Conservation (phyloP, 1,284 basidiomycete species). For the Cryptococcus wingfieldii region DNA sequence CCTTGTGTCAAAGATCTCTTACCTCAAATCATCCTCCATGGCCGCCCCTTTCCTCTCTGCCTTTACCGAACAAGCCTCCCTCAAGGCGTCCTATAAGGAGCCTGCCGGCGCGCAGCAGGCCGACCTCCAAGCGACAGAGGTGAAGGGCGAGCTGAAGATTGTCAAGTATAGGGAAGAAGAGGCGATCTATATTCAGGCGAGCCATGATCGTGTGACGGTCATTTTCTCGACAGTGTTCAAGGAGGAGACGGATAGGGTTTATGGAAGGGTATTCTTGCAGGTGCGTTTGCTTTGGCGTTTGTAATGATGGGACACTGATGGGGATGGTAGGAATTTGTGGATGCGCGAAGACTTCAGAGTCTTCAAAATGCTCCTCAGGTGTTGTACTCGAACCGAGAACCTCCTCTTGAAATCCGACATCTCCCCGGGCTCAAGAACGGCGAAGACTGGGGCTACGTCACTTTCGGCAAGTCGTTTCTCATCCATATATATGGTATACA, state of each 20-base stretch:
- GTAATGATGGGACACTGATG: background rate
- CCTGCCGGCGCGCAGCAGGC: constrained; percentile 50
- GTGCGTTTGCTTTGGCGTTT: constrained; percentile 47
- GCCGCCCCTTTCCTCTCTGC: constrained; percentile 92
- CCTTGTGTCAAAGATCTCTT: constrained; percentile 74
- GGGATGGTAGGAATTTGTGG: constrained; percentile 85
- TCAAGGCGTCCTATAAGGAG: constrained; percentile 59
- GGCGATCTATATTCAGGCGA: constrained; percentile 91
- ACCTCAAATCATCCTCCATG: constrained; percentile 90
- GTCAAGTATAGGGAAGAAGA: constrained; percentile 96
- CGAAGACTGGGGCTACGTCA: constrained; percentile 96
- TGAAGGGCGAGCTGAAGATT: constrained; percentile 77
- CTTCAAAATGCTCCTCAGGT: constrained; percentile 98
- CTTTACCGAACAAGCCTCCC: constrained; percentile 77
- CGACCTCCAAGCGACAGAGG: constrained; percentile 46
- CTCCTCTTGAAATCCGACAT: constrained; percentile 90
- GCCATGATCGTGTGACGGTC: constrained; percentile 91
- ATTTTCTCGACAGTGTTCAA: constrained; percentile 96
- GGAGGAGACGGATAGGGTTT: constrained; percentile 95
- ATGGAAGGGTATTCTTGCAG: constrained; percentile 96
- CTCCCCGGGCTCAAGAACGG: constrained; percentile 72
- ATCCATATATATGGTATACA: background rate
- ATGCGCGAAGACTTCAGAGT: constrained; percentile 85
- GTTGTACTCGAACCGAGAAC: constrained; percentile 91
- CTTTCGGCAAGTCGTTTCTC: constrained; percentile 60